Percentiles rank a stretch among this genome's conserved stretches.
Evolutionary conservation across 2,329 filamentous ascomycete genomes (phyloP).

Genomic region (Xylariaceae sp.): DNA sequence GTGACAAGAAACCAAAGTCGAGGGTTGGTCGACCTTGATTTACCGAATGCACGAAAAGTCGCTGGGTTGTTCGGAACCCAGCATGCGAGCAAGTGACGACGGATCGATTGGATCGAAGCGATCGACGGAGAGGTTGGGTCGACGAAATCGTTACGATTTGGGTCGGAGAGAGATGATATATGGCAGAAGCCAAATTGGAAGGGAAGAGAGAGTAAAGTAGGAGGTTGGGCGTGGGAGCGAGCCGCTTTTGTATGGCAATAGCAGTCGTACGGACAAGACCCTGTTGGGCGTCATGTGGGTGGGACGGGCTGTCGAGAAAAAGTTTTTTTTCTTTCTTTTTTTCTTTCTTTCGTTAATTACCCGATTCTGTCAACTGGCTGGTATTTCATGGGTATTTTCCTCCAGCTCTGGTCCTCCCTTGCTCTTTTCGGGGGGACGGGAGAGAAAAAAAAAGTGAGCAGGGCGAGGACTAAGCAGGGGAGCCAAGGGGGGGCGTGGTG

Average conservation of each 20-base stretch:
- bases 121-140: conserved; percentile 18
- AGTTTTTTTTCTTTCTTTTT: conserved; percentile 17
- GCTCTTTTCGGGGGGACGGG: conserved; percentile 4
- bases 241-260: conserved; percentile 20
- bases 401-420: conserved; percentile 4
- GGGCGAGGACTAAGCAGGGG: conserved; percentile 7
- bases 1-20: conserved; percentile 38
- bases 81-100: conserved; percentile 14
- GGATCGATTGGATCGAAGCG: conserved; percentile 13
- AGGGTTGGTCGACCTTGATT: conserved; percentile 33
- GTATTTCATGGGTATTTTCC: conserved; percentile 1
- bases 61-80: conserved; percentile 40
- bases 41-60: conserved; percentile 34
- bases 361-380: conserved; percentile 7
- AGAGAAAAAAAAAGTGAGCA: conserved; percentile 1
- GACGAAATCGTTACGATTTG: conserved; percentile 19
- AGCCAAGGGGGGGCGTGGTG: conserved; percentile 6
- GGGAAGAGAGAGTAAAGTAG: conserved; percentile 18
- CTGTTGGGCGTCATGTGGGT: conserved; percentile 11
- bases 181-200: conserved; percentile 34
- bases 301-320: conserved; percentile 8
- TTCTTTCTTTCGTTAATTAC: conserved; percentile 11
- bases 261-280: background rate
- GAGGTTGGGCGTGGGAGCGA: conserved; percentile 27
- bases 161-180: conserved; percentile 20